Evolutionary conservation across 108 stramenopile species (phyloP), one percentile per base, ranked within the genome.

Genomic region (Pseudonitzschia delicatissima): DNA sequence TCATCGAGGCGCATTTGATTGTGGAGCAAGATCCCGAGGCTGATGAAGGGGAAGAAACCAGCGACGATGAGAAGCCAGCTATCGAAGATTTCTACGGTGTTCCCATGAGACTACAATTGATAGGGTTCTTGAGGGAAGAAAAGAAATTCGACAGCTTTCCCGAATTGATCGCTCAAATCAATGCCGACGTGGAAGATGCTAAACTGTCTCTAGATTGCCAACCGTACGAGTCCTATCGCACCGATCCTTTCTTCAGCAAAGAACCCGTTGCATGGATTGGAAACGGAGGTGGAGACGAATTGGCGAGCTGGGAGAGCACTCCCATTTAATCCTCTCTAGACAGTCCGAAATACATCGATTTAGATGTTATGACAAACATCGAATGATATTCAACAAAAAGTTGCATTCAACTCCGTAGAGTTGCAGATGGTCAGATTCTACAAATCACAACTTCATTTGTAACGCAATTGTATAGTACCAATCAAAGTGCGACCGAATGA

Each of bases 1-100:
- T 96, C 62, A 87, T 91, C 9, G 95, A 96, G 69, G 93, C 95
- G 11, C 87, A 92, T 51, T 78, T 96, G 72, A 85, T 93, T 11
- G 15, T 74, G 42, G 66, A 66, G 9, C 23, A 66, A 4, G 67
- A 62, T 5, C 73, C 67, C 29, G 48, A 68, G 9, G 51, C 62
- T 5, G 49, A 64, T 13, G 61, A 62, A 4, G 67, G 23, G 2
- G 37, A 40, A 23, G 21, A 48, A 5, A 57, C 28, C 27, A 33
- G 21, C 7, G 4, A 6, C 51, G 7, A 34, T n/a, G 27, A 29
- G 25, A 55, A 55, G 53, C n/a, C 53, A 33, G 37, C 34, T 18
- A 27, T 72, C 8, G 20, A 39, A 36, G 94, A 96, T 62, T 96
- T 96, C 67, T 96, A 96, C 65, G 82, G 76, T 44, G 73, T 87